Percentiles rank a stretch among this genome's conserved stretches.
These are phyloP conservation scores for Hemerocallis citrina DNA, from an alignment of 106 monocot genomes.

Conservation along the genomic window DNA sequence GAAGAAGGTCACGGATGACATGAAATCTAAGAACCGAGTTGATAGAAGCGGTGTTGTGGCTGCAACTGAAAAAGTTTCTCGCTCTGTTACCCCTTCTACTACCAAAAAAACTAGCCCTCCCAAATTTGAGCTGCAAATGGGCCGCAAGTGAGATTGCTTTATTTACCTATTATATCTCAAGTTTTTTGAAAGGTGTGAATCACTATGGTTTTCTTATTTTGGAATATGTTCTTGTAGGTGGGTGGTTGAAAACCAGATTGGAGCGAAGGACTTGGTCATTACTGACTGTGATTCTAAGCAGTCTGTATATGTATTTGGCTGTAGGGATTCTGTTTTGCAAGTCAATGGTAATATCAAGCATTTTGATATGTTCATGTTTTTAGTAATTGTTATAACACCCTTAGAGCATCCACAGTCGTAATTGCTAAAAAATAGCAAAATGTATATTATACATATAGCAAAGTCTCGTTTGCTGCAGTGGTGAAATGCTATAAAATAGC, in stretches of 20 bases:
- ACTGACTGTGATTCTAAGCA: slow-evolving; percentile 85
- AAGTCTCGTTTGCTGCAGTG: not conserved
- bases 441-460: no score
- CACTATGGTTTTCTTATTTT: not conserved
- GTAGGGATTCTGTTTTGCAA: slow-evolving; percentile 91
- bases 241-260: slow-evolving; percentile 82
- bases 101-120: slow-evolving; percentile 60
- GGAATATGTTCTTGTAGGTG: slow-evolving; percentile 37
- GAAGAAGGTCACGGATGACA: slow-evolving; percentile 77
- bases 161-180: not conserved
- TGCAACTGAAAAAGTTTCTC: slow-evolving; percentile 42
- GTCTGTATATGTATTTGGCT: slow-evolving; percentile 80
- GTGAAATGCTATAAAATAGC: not conserved
- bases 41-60: slow-evolving; percentile 64
- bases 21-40: slow-evolving; percentile 75
- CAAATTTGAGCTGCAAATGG: slow-evolving; percentile 92
- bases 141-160: slow-evolving; percentile 62
- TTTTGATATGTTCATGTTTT: not conserved
- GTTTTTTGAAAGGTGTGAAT: not conserved
- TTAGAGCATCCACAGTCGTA: no score
- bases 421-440: no score
- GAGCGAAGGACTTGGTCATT: slow-evolving; percentile 70
- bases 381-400: not conserved
- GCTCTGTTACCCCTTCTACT: slow-evolving; percentile 30
- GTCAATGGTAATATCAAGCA: slow-evolving; percentile 46